A percentile compares a stretch with the other conserved stretches of the same genome.
Evolutionary conservation across 1,139 yeast species (phyloP).

Genomic region (Arxiozyma bovina): DNA sequence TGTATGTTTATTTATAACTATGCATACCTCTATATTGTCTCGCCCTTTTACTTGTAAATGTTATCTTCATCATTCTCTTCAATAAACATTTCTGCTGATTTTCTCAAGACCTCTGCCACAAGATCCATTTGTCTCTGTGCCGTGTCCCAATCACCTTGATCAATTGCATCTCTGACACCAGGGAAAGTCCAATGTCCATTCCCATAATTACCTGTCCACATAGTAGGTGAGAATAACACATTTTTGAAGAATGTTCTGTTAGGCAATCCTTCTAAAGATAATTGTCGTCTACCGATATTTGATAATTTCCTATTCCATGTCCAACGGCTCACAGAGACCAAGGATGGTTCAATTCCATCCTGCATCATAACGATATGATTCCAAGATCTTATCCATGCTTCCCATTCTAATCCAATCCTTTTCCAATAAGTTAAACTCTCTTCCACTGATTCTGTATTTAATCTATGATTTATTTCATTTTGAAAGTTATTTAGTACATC

Average conservation of each 20-base stretch:
- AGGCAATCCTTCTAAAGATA: slow-evolving; percentile 42
- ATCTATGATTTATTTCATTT: slow-evolving; percentile 31
- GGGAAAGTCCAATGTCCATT: slow-evolving; percentile 67
- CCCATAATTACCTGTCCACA: slow-evolving; percentile 35
- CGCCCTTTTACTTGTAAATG: background rate
- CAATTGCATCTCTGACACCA: slow-evolving; percentile 51
- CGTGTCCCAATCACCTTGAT: slow-evolving; percentile 37
- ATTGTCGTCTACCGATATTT: slow-evolving; percentile 48
- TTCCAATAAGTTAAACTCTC: slow-evolving; percentile 32
- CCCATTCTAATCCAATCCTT: slow-evolving; percentile 36
- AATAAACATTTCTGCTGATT: slow-evolving; percentile 30
- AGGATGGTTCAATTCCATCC: slow-evolving; percentile 56
- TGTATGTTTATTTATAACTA: background rate
- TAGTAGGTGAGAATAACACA: slow-evolving; percentile 60
- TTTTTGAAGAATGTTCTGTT: slow-evolving; percentile 63
- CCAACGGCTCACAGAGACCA: slow-evolving; percentile 66
- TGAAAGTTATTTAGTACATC: slow-evolving; percentile 36
- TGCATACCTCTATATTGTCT: background rate
- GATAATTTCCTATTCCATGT: slow-evolving; percentile 68
- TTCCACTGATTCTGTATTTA: slow-evolving; percentile 27
- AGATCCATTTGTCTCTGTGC: slow-evolving; percentile 51
- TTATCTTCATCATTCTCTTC: slow-evolving; percentile 22
- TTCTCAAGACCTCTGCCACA: slow-evolving; percentile 34
- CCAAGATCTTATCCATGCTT: slow-evolving; percentile 30
- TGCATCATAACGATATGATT: slow-evolving; percentile 25